A percentile compares a stretch with the other conserved stretches of the same genome.
Evolutionary conservation across 768 basidiomycete species (phyloP).

Genomic region (Pisolithus marmoratus): DNA sequence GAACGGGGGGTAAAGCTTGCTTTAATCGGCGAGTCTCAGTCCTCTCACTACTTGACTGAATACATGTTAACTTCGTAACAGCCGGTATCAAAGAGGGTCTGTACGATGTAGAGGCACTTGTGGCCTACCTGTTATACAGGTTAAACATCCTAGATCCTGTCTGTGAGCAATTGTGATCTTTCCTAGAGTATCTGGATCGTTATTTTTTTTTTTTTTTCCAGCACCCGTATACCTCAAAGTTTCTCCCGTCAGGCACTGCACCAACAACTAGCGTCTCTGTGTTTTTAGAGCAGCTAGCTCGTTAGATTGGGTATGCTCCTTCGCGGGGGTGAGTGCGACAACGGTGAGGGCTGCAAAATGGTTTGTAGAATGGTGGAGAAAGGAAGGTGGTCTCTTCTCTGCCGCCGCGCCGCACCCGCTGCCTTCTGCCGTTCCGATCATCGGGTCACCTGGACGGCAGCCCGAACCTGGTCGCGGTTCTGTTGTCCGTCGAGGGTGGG

Average conservation of each 20-base stretch:
- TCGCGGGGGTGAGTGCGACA: slow-evolving; percentile 69
- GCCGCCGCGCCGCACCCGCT: slow-evolving; percentile 35
- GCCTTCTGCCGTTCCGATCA: slow-evolving; percentile 2
- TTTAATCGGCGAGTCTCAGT: slow-evolving; percentile 70
- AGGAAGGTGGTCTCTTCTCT: slow-evolving; percentile 56
- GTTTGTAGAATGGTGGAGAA: slow-evolving; percentile 87
- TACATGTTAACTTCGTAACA: slow-evolving; percentile 26
- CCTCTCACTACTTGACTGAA: not conserved
- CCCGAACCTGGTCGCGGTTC: slow-evolving; percentile 1
- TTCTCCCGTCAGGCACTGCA: slow-evolving; percentile 44
- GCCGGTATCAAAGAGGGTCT: slow-evolving; percentile 93
- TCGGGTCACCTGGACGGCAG: not conserved
- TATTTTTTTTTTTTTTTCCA: slow-evolving; percentile 19
- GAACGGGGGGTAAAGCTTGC: slow-evolving; percentile 93
- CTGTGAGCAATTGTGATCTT: slow-evolving; percentile 39
- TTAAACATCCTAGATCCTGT: slow-evolving; percentile 73
- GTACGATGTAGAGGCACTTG: slow-evolving; percentile 80
- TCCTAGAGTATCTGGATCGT: not conserved
- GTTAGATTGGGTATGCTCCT: slow-evolving; percentile 77
- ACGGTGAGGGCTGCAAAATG: slow-evolving; percentile 67
- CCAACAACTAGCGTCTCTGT: slow-evolving; percentile 57
- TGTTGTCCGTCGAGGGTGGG: slow-evolving; percentile 59
- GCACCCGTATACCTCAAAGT: slow-evolving; percentile 67
- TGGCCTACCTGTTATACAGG: slow-evolving; percentile 81
- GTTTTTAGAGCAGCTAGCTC: slow-evolving; percentile 67